Evolutionary conservation across 441 rosid genomes (phyloP).

Genomic region (Populus tomentosa): DNA sequence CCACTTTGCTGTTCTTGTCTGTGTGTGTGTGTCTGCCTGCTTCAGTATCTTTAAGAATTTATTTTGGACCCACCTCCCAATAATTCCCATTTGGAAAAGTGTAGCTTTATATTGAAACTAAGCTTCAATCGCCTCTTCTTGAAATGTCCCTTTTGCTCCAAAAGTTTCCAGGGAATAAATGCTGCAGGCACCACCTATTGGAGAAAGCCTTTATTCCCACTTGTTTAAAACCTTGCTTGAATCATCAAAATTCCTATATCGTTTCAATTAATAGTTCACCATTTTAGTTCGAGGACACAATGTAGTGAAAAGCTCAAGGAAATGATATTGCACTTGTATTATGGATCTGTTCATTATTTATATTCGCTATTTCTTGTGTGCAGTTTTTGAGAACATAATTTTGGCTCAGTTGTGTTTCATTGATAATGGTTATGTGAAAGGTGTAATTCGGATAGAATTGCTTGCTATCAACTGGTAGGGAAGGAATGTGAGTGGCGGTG

Average conservation of each 20-base stretch:
- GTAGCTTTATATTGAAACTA: background rate
- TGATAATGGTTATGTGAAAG: background rate
- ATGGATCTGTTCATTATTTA: background rate
- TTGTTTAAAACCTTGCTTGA: background rate
- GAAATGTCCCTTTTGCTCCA: background rate
- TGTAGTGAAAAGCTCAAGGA: background rate
- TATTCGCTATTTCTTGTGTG: background rate
- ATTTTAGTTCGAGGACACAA: background rate
- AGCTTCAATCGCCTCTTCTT: background rate
- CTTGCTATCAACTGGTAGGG: no score
- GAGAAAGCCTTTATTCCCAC: background rate
- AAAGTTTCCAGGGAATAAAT: background rate
- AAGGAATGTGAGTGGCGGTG: no score
- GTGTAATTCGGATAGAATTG: background rate
- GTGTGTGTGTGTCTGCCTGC: no score
- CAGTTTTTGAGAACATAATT: background rate
- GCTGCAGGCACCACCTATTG: background rate
- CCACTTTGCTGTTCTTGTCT: no score
- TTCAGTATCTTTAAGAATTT: no score
- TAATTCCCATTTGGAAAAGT: background rate
- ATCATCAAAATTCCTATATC: background rate
- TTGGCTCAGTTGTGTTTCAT: background rate
- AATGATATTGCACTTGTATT: background rate
- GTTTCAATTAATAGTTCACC: background rate
- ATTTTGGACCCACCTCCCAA: background rate